Evolutionary conservation across 176 grass and related monocot species (phyloP).

Genomic region (Phyllostachys edulis): DNA sequence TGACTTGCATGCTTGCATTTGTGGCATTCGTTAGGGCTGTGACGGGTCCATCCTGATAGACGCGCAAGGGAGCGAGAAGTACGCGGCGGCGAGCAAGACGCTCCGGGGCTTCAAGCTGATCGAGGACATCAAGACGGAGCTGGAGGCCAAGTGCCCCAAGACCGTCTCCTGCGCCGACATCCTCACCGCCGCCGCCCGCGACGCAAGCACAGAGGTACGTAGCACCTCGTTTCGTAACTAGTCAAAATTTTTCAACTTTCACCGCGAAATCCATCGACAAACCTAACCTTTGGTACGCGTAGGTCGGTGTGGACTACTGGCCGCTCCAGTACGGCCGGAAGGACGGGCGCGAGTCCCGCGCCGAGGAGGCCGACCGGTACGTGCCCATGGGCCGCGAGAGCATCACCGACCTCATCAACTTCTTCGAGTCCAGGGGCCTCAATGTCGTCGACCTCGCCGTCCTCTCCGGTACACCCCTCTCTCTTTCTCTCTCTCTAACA

Average conservation of each 20-base stretch:
- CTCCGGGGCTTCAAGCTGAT: constrained; percentile 72
- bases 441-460: constrained; percentile 60
- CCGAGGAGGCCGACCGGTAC: constrained; percentile 40
- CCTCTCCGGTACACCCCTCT: constrained; percentile 44
- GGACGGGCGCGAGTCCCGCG: constrained; percentile 48
- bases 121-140: constrained; percentile 64
- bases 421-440: constrained; percentile 71
- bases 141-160: constrained; percentile 60
- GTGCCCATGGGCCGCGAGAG: constrained; percentile 64
- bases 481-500: background rate
- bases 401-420: constrained; percentile 57
- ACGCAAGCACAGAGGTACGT: constrained; percentile 32
- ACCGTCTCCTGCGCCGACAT: constrained; percentile 85
- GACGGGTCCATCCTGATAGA: constrained; percentile 78
- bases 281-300: too few relatives aligned
- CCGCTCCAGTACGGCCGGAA: constrained; percentile 58
- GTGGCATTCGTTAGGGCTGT: constrained; percentile 43
- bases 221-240: too few relatives aligned
- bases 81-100: constrained; percentile 53
- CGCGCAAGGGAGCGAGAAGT: constrained; percentile 58
- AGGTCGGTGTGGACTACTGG: constrained; percentile 40
- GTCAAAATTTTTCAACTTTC: too few relatives aligned
- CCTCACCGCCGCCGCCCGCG: constrained; percentile 62
- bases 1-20: background rate
- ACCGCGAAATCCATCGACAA: background rate